Base-by-base conservation (phyloP, 2,329 filamentous ascomycete genomes). In the Mycosphaerella arachidis region DNA sequence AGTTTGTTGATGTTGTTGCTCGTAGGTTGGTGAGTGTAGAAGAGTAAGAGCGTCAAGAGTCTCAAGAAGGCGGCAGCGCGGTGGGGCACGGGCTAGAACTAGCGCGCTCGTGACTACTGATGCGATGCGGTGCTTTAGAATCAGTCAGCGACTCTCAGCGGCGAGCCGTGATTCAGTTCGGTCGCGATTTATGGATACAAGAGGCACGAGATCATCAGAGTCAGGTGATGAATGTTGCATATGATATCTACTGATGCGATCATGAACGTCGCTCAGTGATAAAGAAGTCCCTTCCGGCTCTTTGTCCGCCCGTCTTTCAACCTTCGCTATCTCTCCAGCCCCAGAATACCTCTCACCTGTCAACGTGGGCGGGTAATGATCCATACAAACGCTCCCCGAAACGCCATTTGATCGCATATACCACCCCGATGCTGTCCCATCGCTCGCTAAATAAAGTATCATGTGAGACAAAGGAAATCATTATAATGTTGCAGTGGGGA, bases 401-500 rank as follows among this genome's bases (percentile, higher is more conserved):
- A 52, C 50, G 29, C 50, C 50, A 18, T 35, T 8, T 12, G 8
- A 9, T 35, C 8, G 20, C 43, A n/a, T 46, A n/a, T 46, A n/a
- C 4, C 29, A n/a, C n/a, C 29, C 50, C 35, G 33, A 51, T 48
- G 40, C 48, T n/a, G 31, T 18, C 20, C 37, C 24, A 16, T 48
- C 45, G 55, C 48, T 57, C 50, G 54, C 46, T 56, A 48, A 52
- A 56, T 35, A 31, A 57, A 48, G 55, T 53, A 60, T 57, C 43
- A 50, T 55, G 18, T 31, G 31, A 31, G 20, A 56, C 37, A 64
- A 45, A 56, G 8, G 48, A 40, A 55, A 48, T 16, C 48, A 40
- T 72, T 70, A 84, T 63, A 83, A 66, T 5, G 84, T 87, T 29
- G 84, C 81, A 1, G 85, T 88, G 18, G 85, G 82, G 75, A 97